phyloP scores from a whole-genome alignment of 2,329 filamentous ascomycete genomes.

The Lecanosticta acicola region DNA sequence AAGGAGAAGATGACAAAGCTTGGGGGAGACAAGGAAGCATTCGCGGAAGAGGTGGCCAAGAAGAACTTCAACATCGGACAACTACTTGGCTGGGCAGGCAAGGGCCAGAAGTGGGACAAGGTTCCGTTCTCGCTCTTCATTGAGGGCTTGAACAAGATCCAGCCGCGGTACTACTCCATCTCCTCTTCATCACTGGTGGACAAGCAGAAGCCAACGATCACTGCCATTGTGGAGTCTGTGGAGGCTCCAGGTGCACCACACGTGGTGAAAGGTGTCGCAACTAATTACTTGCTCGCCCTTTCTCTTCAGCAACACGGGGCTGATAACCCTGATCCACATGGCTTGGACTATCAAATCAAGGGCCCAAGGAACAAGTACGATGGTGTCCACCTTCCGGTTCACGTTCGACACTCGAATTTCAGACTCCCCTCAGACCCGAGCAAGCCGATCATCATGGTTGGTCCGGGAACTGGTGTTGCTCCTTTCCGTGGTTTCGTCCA shows the following conservation, averaged over 20 bases:
- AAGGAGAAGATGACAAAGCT: conserved; percentile 87
- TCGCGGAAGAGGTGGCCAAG: conserved; percentile 75
- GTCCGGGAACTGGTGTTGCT: conserved; percentile 91
- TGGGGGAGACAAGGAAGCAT: conserved; percentile 91
- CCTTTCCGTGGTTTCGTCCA: conserved; percentile 95
- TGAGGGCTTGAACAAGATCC: conserved; percentile 88
- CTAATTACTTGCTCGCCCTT: conserved; percentile 90
- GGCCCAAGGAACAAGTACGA: conserved; percentile 97
- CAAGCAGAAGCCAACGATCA: conserved; percentile 91
- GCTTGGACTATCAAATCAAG: conserved; percentile 76
- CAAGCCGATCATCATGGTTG: conserved; percentile 93
- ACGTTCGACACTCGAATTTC: conserved; percentile 97
- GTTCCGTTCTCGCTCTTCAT: conserved; percentile 93
- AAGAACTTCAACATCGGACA: conserved; percentile 87
- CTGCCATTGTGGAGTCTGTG: conserved; percentile 85
- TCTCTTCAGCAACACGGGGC: conserved; percentile 97
- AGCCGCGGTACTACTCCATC: conserved; percentile 98
- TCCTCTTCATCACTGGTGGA: conserved; percentile 94
- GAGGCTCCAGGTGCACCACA: conserved; percentile 68
- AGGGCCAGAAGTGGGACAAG: conserved; percentile 69
- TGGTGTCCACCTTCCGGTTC: conserved; percentile 88
- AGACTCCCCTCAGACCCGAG: conserved; percentile 93
- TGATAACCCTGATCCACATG: conserved; percentile 71
- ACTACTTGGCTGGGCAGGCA: conserved; percentile 66
- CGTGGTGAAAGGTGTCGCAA: conserved; percentile 87